These are phyloP conservation scores for Glycine soja DNA, from an alignment of 306 rosid species.

Conservation along the genomic window DNA sequence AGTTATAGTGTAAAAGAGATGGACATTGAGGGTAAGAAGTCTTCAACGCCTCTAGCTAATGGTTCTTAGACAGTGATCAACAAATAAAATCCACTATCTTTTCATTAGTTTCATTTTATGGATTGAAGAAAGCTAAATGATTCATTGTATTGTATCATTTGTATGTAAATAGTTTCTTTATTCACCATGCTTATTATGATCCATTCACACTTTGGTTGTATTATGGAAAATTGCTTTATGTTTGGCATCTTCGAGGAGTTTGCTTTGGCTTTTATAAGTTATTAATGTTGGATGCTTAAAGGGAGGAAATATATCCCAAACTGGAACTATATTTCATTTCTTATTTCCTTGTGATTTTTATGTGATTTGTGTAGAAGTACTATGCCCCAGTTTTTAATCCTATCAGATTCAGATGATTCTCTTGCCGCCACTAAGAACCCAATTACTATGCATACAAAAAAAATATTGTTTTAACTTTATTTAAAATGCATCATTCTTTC, in stretches of 20 bases:
- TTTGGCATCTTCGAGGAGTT: constrained; percentile 7
- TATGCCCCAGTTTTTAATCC: not conserved
- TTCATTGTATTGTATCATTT: constrained; percentile 42
- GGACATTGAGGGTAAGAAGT: constrained; percentile 57
- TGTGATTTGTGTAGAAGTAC: not conserved
- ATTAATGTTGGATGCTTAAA: constrained; percentile 3
- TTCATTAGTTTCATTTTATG: constrained; percentile 20
- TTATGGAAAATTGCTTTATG: constrained; percentile 11
- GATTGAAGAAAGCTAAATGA: constrained; percentile 28
- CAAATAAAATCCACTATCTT: constrained; percentile 44
- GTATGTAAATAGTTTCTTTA: constrained; percentile 41
- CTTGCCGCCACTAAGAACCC: too few relatives aligned
- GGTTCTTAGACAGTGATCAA: constrained; percentile 57
- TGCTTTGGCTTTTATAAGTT: not conserved
- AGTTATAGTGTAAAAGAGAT: constrained; percentile 73
- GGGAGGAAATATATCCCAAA: too few relatives aligned
- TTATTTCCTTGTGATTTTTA: not conserved
- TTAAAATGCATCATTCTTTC: too few relatives aligned
- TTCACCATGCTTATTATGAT: constrained; percentile 13
- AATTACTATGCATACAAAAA: too few relatives aligned
- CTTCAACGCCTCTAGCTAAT: constrained; percentile 55
- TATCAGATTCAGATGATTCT: not conserved
- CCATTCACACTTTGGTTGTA: constrained; percentile 5
- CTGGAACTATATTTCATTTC: not conserved
- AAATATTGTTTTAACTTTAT: too few relatives aligned